These are phyloP conservation scores for Friedmanniomyces endolithicus DNA, from an alignment of 495 filamentous ascomycete species.

Conservation along the genomic window DNA sequence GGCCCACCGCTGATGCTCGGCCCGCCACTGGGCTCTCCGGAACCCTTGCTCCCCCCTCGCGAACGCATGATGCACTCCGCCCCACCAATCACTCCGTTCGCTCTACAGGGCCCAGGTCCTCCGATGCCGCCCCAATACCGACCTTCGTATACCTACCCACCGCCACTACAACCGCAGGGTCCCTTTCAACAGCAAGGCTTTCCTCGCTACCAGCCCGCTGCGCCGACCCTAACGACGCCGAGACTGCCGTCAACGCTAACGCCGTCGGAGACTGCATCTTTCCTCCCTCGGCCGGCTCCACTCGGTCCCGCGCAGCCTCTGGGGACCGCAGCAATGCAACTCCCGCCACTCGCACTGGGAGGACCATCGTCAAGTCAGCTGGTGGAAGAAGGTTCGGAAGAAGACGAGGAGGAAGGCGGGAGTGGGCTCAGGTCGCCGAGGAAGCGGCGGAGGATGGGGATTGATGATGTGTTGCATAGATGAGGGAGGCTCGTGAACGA, in stretches of 20 bases:
- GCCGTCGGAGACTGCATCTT: slow-evolving; percentile 5
- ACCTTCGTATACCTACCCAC: background rate
- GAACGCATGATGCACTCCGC: background rate
- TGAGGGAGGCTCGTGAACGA: background rate
- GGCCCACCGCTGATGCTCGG: background rate
- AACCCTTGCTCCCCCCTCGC: background rate
- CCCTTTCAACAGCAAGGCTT: background rate
- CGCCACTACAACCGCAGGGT: background rate
- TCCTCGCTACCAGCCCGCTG: background rate
- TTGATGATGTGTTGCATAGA: slow-evolving; percentile 17
- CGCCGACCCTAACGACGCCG: background rate
- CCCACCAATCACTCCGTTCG: background rate
- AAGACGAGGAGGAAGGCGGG: slow-evolving; percentile 5
- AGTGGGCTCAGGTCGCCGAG: slow-evolving; percentile 1
- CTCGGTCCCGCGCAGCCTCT: background rate
- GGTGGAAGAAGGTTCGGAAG: slow-evolving; percentile 1
- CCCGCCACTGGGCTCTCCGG: background rate
- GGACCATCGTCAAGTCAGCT: background rate
- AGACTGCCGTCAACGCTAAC: slow-evolving; percentile 3
- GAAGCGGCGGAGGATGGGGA: slow-evolving; percentile 17
- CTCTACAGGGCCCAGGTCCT: background rate
- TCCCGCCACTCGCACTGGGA: slow-evolving; percentile 1
- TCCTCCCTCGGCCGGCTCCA: slow-evolving; percentile 2
- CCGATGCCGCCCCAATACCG: background rate
- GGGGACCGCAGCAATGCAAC: background rate